A percentile compares a stretch with the other conserved stretches of the same genome.
Evolutionary conservation across 495 filamentous ascomycete genomes (phyloP).

Genomic region (Jackrogersella multiformis): DNA sequence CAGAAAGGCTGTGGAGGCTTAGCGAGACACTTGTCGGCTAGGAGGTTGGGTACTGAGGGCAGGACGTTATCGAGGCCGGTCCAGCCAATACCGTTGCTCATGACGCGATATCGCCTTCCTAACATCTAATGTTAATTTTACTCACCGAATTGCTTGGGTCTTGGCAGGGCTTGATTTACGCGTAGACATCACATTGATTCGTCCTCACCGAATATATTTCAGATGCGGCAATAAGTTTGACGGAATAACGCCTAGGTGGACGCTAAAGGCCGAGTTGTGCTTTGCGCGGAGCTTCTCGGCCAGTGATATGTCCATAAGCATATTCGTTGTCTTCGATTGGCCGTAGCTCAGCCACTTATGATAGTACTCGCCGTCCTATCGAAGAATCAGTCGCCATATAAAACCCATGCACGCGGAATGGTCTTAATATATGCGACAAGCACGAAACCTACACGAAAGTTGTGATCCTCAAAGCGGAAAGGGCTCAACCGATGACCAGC

Average conservation of each 20-base stretch:
- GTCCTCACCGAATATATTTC: slow-evolving; percentile 10
- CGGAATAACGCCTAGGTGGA: slow-evolving; percentile 51
- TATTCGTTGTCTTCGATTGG: slow-evolving; percentile 60
- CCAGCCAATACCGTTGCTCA: slow-evolving; percentile 16
- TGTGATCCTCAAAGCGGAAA: slow-evolving; percentile 57
- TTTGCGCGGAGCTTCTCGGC: slow-evolving; percentile 44
- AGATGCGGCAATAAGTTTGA: slow-evolving; percentile 34
- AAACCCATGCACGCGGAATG: background rate
- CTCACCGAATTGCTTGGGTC: too few species aligned
- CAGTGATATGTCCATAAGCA: slow-evolving; percentile 55
- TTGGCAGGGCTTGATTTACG: background rate
- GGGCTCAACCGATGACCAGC: slow-evolving; percentile 52
- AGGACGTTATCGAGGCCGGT: background rate
- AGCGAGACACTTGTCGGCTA: slow-evolving; percentile 50
- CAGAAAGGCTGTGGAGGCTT: slow-evolving; percentile 54
- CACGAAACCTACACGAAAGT: slow-evolving; percentile 43
- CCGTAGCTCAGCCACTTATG: slow-evolving; percentile 48
- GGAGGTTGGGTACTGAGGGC: slow-evolving; percentile 35
- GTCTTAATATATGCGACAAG: background rate
- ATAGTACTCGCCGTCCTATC: slow-evolving; percentile 29
- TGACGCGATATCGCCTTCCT: slow-evolving; percentile 10
- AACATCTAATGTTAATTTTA: background rate
- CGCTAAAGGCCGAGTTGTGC: slow-evolving; percentile 41
- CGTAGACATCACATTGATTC: slow-evolving; percentile 20
- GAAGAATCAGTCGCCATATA: background rate